Evolutionary conservation across 2,329 filamentous ascomycete genomes (phyloP).

Genomic region (Diaporthe destruens): DNA sequence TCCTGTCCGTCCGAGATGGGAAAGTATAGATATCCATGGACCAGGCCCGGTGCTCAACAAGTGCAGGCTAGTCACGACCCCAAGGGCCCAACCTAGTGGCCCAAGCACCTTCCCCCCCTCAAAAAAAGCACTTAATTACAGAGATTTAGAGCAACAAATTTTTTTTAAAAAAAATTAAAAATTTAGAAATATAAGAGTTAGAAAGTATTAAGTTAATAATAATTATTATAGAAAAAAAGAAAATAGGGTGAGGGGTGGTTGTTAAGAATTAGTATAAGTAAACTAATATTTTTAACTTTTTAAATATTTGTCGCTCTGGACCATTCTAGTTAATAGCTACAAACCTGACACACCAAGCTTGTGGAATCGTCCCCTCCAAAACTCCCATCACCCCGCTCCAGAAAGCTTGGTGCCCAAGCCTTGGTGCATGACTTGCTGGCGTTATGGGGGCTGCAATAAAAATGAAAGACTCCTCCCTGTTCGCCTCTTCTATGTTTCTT

Average conservation of each 20-base stretch:
- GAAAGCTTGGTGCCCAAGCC: conserved; percentile 15
- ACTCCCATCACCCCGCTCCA: conserved; percentile 13
- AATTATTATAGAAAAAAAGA: too few relatives aligned
- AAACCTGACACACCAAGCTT: conserved; percentile 15
- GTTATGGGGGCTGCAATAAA: conserved; percentile 20
- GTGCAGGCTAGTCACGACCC: background rate
- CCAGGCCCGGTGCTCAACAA: background rate
- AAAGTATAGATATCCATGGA: background rate
- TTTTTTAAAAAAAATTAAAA: too few relatives aligned
- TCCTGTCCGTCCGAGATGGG: background rate
- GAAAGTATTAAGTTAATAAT: too few relatives aligned
- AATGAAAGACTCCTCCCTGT: background rate
- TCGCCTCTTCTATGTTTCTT: too few relatives aligned
- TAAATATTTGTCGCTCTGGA: too few relatives aligned
- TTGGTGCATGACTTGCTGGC: background rate
- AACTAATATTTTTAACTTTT: too few relatives aligned
- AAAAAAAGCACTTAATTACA: background rate
- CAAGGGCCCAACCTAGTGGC: background rate
- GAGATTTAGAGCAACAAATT: too few relatives aligned
- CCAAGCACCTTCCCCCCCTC: background rate
- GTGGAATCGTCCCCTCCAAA: conserved; percentile 15
- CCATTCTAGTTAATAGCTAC: too few relatives aligned
- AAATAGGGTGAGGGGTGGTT: too few relatives aligned
- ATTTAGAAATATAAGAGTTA: too few relatives aligned
- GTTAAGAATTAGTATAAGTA: too few relatives aligned